Percentiles rank a stretch among this genome's conserved stretches.
phyloP scores from a whole-genome alignment of 805 yeast species.

The Candida nonsorbophila region DNA sequence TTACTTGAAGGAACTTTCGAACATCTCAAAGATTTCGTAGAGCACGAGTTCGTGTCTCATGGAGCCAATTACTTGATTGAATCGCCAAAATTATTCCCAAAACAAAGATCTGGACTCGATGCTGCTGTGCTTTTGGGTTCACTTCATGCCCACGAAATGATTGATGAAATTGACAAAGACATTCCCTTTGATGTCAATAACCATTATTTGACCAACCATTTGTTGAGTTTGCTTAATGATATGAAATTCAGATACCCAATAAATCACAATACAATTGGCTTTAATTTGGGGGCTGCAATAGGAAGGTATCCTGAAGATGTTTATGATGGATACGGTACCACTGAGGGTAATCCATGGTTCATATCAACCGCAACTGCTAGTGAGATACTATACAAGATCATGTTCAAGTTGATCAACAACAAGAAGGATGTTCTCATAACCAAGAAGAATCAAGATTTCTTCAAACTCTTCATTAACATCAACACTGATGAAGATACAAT shows the following conservation, averaged over 20 bases:
- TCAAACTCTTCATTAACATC: conserved; percentile 7
- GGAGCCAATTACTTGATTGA: conserved; percentile 52
- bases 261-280: conserved; percentile 48
- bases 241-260: conserved; percentile 78
- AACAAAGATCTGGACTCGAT: conserved; percentile 68
- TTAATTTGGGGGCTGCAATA: conserved; percentile 56
- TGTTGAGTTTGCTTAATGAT: conserved; percentile 55
- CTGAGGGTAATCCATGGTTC: conserved; percentile 94
- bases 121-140: conserved; percentile 62
- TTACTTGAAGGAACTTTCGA: conserved; percentile 24
- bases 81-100: conserved; percentile 46
- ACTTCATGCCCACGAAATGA: conserved; percentile 43
- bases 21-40: conserved; percentile 33
- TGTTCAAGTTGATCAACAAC: conserved; percentile 37
- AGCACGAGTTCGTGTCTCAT: conserved; percentile 18
- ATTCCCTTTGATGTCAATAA: conserved; percentile 65
- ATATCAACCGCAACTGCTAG: conserved; percentile 68
- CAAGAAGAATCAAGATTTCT: conserved; percentile 5
- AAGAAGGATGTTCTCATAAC: conserved; percentile 40
- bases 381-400: conserved; percentile 53
- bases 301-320: conserved; percentile 94
- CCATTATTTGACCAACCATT: conserved; percentile 54
- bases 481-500: conserved; percentile 17
- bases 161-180: conserved; percentile 23
- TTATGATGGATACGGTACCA: conserved; percentile 67